A percentile compares a stretch with the other conserved stretches of the same genome.
phyloP scores from a whole-genome alignment of 306 rosid species.

The Prunus armeniaca region DNA sequence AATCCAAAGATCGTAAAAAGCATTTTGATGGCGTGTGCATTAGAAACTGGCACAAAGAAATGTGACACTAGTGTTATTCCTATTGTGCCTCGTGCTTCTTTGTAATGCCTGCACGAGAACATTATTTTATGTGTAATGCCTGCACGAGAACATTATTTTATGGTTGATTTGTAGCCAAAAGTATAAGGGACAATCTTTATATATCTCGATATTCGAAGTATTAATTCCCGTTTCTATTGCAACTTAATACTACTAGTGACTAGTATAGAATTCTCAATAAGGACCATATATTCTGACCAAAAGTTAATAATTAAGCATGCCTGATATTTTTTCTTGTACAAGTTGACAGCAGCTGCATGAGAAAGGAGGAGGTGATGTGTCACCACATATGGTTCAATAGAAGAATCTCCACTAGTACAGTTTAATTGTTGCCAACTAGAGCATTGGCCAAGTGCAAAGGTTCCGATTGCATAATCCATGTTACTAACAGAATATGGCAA shows the following conservation, averaged over 20 bases:
- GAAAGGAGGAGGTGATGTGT: constrained; percentile 55
- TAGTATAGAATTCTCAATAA: not conserved
- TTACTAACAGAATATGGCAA: constrained; percentile 24
- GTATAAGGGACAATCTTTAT: too few relatives aligned
- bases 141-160: not conserved
- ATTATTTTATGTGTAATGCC: too few relatives aligned
- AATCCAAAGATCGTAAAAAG: constrained; percentile 26
- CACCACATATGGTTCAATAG: constrained; percentile 56
- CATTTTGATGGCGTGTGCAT: not conserved
- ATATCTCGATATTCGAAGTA: not conserved
- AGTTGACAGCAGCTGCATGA: constrained; percentile 52
- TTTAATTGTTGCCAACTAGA: constrained; percentile 33
- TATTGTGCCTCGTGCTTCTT: constrained; percentile 22
- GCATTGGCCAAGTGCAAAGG: constrained; percentile 41
- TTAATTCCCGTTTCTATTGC: not conserved
- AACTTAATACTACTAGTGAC: not conserved
- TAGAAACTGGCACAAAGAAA: constrained; percentile 19
- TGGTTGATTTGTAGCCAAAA: too few relatives aligned
- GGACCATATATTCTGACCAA: not conserved
- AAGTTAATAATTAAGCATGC: constrained; percentile 1
- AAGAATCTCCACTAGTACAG: constrained; percentile 50
- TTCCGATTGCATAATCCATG: constrained; percentile 21
- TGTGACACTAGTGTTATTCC: constrained; percentile 23
- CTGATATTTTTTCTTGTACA: constrained; percentile 41
- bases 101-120: constrained; percentile 29